Conservation (phyloP, 2,329 filamentous ascomycete species). For the Penicillium sclerotiorum region DNA sequence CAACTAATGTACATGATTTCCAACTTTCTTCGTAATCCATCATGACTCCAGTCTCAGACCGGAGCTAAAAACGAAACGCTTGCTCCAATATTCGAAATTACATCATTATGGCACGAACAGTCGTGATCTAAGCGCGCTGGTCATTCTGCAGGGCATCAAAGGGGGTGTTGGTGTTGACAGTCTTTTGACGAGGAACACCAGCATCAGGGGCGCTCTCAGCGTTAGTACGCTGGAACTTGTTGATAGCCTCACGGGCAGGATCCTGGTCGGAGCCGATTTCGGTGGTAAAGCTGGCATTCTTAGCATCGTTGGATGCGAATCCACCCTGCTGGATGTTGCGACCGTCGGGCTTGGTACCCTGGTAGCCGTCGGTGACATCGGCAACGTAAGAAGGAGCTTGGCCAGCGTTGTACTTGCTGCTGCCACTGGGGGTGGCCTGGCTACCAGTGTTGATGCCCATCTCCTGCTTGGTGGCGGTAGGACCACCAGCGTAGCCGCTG, state of each 20-base stretch:
- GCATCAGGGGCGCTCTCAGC: constrained; percentile 33
- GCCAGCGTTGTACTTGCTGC: constrained; percentile 31
- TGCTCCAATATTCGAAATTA: constrained; percentile 6
- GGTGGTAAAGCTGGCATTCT: constrained; percentile 55
- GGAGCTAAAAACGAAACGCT: constrained; percentile 6
- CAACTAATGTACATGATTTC: constrained; percentile 17
- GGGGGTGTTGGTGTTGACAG: constrained; percentile 23
- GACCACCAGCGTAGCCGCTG: constrained; percentile 39
- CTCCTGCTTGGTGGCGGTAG: constrained; percentile 34
- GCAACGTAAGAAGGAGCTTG: constrained; percentile 43
- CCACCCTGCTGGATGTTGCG: constrained; percentile 54
- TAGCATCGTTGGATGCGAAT: constrained; percentile 41
- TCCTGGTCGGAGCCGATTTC: constrained; percentile 60
- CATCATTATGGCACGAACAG: neutral
- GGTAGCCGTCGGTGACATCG: constrained; percentile 32
- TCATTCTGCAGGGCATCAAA: constrained; percentile 31
- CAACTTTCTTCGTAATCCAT: constrained; percentile 10
- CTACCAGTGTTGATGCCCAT: constrained; percentile 26
- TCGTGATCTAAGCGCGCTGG: constrained; percentile 29
- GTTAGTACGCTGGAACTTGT: constrained; percentile 35
- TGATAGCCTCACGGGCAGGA: constrained; percentile 54
- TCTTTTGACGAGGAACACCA: constrained; percentile 29
- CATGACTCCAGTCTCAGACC: constrained; percentile 5
- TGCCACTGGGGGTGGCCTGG: constrained; percentile 29
- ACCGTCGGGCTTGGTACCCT: constrained; percentile 52